A percentile compares a stretch with the other conserved stretches of the same genome.
phyloP scores from a whole-genome alignment of 2,329 filamentous ascomycete species.

The Verticillium tricorpus region DNA sequence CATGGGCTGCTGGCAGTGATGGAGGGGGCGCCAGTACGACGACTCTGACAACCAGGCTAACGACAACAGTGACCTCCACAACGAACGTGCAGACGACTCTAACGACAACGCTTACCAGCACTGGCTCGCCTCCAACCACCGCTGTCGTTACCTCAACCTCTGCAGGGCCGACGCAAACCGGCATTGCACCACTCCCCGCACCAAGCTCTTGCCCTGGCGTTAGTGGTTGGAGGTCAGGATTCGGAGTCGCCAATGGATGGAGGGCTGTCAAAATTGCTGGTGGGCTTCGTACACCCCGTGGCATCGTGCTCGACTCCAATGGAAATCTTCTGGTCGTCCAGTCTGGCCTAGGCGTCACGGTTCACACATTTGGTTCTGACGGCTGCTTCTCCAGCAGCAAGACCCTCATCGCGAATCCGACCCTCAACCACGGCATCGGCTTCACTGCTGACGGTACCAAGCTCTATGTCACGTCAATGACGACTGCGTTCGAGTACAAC shows the following conservation, averaged over 20 bases:
- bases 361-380: constrained; percentile 33
- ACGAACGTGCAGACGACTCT: constrained; percentile 8
- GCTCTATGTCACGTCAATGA: constrained; percentile 33
- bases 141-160: background rate
- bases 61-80: constrained; percentile 8
- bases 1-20: constrained; percentile 16
- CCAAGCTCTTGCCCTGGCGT: constrained; percentile 29
- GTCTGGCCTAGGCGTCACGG: constrained; percentile 29
- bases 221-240: constrained; percentile 20
- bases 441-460: constrained; percentile 33
- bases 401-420: constrained; percentile 27
- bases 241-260: constrained; percentile 30
- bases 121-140: constrained; percentile 5
- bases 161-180: constrained; percentile 2
- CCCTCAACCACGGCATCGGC: constrained; percentile 34
- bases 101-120: constrained; percentile 7
- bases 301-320: constrained; percentile 27
- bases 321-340: constrained; percentile 34
- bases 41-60: constrained; percentile 4
- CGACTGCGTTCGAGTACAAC: constrained; percentile 47
- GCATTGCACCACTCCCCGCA: constrained; percentile 20
- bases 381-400: constrained; percentile 34
- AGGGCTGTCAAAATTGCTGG: constrained; percentile 33
- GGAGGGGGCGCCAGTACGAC: constrained; percentile 6
- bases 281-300: constrained; percentile 28